Base-by-base conservation (phyloP, 2,329 filamentous ascomycete species). In the Pseudomassariella vexata region DNA sequence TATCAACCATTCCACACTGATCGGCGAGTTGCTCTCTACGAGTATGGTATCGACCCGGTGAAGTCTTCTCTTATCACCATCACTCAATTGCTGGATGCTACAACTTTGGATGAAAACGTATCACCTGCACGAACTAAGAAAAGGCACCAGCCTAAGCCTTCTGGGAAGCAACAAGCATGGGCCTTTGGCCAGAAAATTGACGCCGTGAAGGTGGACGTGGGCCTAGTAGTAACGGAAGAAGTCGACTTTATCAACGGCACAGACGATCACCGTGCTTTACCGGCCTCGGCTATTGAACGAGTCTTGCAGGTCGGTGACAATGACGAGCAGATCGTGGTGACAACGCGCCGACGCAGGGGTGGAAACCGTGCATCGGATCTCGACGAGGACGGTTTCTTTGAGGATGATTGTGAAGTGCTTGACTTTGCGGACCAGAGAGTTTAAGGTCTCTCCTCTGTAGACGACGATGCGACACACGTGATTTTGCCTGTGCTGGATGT, bases 1-100 rank as follows among this genome's bases (percentile, higher is more conserved):
- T 96, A 95, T 48, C 89, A 95, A 49, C 90, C 92, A 1, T 95
- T 96, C 63, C 90, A 96, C 55, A 92, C 89, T 0, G 89, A 96
- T 50, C 76, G 79, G 34, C 78, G 90, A 3, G 85, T 96, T 26
- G 76, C 72, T n/a, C 66, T 95, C 18, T 84, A 79, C 44, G 73
- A 87, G 24, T 85, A 82, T 50, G 59, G 51, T 21, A 42, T 47
- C 32, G 55, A 37, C 22, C 30, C 29, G 26, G 29, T 17, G 17
- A 41, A 41, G 7, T 24, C 45, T 22, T 47, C 56, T 12, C 29
- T 57, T 9, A 54, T 62, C 9, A 50, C 57, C 7, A 47, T 65
- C 14, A 59, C 65, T 17, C 51, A 50, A 3, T 52, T 65, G 10
- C 47, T 73, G 19, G 57, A 59, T 3, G 59, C 65, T 14, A 49